Conservation (phyloP, 176 grass and related monocot genomes). For the Urochloa ruziziensis region DNA sequence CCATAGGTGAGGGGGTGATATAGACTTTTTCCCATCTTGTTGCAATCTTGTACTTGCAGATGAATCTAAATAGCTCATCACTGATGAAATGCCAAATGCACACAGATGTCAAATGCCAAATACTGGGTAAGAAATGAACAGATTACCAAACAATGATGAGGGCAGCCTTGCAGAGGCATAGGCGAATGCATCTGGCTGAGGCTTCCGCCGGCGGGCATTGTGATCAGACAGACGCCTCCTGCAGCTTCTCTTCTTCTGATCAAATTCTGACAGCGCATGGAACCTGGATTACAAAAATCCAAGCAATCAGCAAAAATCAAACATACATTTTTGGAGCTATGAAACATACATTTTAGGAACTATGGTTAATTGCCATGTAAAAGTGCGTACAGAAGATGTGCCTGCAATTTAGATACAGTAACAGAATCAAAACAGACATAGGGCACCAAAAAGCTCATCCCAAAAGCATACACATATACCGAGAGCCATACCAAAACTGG, state of each 20-base stretch:
- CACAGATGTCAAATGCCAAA: neutral
- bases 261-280: conserved; percentile 70
- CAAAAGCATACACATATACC: conserved; percentile 20
- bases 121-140: neutral
- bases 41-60: neutral
- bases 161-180: conserved; percentile 43
- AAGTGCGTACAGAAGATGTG: neutral
- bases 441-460: neutral
- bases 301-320: conserved; percentile 28
- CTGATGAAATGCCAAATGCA: neutral
- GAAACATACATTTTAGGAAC: neutral
- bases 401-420: conserved; percentile 21
- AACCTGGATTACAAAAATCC: conserved; percentile 60
- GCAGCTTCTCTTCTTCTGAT: conserved; percentile 83
- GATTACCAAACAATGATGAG: conserved; percentile 59
- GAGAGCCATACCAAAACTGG: conserved; percentile 40
- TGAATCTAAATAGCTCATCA: neutral
- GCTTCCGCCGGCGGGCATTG: conserved; percentile 75
- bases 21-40: no score
- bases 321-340: neutral
- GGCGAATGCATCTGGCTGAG: conserved; percentile 47
- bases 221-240: conserved; percentile 77
- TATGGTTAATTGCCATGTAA: conserved; percentile 1
- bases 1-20: no score
- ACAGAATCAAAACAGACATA: conserved; percentile 17